Base-by-base conservation (phyloP, 2,329 filamentous ascomycete genomes). In the Herpotrichia juniperi region DNA sequence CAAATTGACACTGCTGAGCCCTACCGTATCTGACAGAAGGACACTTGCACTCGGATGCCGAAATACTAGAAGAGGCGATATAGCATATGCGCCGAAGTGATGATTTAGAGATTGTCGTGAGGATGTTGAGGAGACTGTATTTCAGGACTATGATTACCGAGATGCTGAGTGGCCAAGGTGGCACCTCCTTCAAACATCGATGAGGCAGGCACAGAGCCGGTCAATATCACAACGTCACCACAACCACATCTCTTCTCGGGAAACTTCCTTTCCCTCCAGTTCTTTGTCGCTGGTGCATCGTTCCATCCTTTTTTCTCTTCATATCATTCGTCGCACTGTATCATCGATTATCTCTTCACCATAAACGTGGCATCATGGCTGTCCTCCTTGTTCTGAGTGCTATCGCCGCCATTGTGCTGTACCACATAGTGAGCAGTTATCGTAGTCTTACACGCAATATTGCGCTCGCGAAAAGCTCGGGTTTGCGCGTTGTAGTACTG, bases 381-480 rank as follows among this genome's bases (percentile, higher is more conserved):
- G 53, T 61, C 50, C 57, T 58, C 11, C 49, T 73, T 25, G 47
- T 66, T 25, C 42, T 69, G 19, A 59, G 62, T 56, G 62, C 63
- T 30, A 31, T 69, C 17, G 59, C 58, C 31, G 56, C 57, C 62
- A 61, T 76, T 21, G 50, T 68, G 28, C 48, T 73, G 19, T 67
- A 71, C 39, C 47, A 75, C 50, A 47, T 64, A 16, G 53, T 68
- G 25, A 62, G 66, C 47, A 66, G 63, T 21, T 76, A 74, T 60
- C 69, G 68, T 30, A 64, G 62, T 51, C 74, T 76, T 48, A 58
- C 59, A 45, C 68, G 65, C 51, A 79, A 80, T 58, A 61, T 80
- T 30, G 68, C 71, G 4, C 68, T 71, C 16, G 78, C 78, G 22
- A 79, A 78, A 59, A 71, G 67, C 57, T 79, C 77, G 3, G 78